phyloP scores from a whole-genome alignment of 2,329 filamentous ascomycete species.

The Colletotrichum kahawae region DNA sequence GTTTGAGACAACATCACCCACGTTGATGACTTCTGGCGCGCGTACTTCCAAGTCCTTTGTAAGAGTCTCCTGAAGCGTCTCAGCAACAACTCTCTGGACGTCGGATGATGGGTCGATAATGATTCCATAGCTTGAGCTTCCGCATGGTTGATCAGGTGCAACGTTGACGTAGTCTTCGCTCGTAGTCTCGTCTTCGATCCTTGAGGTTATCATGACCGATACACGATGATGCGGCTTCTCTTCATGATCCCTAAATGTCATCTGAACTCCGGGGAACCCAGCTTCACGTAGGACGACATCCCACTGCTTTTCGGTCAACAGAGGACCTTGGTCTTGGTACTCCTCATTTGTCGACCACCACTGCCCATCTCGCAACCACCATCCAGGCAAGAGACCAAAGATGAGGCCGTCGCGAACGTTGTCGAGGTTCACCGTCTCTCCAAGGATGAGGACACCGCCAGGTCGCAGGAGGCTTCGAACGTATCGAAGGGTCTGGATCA shows the following conservation, averaged over 20 bases:
- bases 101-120: neutral
- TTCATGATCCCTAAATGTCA: conserved; percentile 26
- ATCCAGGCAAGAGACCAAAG: conserved; percentile 40
- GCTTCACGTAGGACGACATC: conserved; percentile 13
- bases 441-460: conserved; percentile 30
- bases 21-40: neutral
- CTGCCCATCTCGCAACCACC: conserved; percentile 35
- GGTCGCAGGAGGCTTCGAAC: conserved; percentile 28
- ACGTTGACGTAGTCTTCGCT: neutral
- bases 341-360: neutral
- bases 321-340: conserved; percentile 25
- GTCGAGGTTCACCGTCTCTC: conserved; percentile 21
- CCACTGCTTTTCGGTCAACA: conserved; percentile 29
- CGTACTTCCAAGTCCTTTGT: neutral
- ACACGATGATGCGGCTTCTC: neutral
- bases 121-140: neutral
- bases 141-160: neutral
- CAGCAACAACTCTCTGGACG: neutral
- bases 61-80: neutral
- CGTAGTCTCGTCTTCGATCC: neutral
- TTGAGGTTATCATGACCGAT: neutral
- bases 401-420: conserved; percentile 23
- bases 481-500: conserved; percentile 26
- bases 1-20: neutral
- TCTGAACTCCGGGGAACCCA: conserved; percentile 26